Base-by-base conservation (phyloP, 768 basidiomycete genomes). In the Amyloporia xantha region DNA sequence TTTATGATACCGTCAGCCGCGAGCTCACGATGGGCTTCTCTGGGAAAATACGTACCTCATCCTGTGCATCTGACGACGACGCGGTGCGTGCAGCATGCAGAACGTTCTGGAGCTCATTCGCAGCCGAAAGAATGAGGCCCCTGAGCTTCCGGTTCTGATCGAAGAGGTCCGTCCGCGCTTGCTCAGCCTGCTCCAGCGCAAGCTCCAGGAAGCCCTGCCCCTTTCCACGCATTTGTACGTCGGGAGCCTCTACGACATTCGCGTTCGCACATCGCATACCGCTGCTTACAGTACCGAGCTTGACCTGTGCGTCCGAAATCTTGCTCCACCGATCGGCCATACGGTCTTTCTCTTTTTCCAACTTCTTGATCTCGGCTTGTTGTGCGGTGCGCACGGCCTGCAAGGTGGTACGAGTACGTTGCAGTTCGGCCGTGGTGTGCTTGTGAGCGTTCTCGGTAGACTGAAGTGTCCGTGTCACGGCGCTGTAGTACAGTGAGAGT, bases 281-380 rank as follows among this genome's bases (percentile, higher is more conserved):
- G 47, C 77, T 72, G 4, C 74, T 65, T 1, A 70, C 59, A 0
- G 66, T 55, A 11, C 70, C 68, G 4, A 83, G 66, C 62, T 82
- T 86, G 0, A 75, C 62, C 63, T 91, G 90, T 9, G 73, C 62
- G 49, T 90, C 88, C 4, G 77, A 67, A 15, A 91, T 62, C 60
- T 82, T 90, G 24, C 72, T 68, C 86, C 86, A 90, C 54, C 79
- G 81, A 42, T 91, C 89, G 23, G 77, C 55, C 61, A 85, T 80
- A 15, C 81, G 75, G 57, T 91, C 89, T 15, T 82, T 66, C 35
- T 92, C 89, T 55, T 83, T 84, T 56, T 93, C 90, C 58, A 78
- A 79, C 71, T 85, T 86, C 74, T 84, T 90, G 27, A 89, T 62
- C 61, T 92, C 91, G 28, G 73, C 71, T 49, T 78, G 74, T 53